Evolutionary conservation across 495 filamentous ascomycete genomes (phyloP), one percentile per base, ranked within the genome.

Genomic region (Penicillium roqueforti): DNA sequence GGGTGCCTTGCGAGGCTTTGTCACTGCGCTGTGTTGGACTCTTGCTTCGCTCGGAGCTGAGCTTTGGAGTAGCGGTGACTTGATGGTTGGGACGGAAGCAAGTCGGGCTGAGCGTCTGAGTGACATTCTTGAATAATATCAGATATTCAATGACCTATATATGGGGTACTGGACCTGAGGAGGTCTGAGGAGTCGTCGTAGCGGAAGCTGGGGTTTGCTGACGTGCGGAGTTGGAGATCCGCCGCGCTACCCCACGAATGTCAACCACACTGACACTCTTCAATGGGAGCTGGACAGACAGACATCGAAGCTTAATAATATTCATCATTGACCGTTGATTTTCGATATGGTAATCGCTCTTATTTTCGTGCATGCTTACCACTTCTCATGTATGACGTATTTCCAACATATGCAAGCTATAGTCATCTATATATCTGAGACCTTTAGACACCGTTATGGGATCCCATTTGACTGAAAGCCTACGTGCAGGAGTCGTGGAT

Each of bases 61-160:
- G 37, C 8, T 62, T 36, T 59, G 77, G 76, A 55, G 68, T 72
- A 65, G 70, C 68, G 20, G 76, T 70, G 61, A 47, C 18, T 52
- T 53, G 42, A 41, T 49, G 18, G 59, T 56, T 44, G 71, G 64
- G 23, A 73, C 62, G 26, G 77, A 73, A 48, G 77, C 77, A 45
- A 87, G 61, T 31, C 84, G 78, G 14, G 80, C 73, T 16, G 83
- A 86, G 49, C 82, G 76, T 51, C 84, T 74, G 25, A 80, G 71
- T 47, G 81, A 72, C 82, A 86, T 83, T 52, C 53, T 59, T 38
- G 19, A 16, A 32, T 3, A n/a, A 3, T 38, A 36, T 36, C 14
- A n/a, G 32, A 16, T 36, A 8, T 32, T 23, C 20, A 36, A 25
- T 16, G 20, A 3, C 2, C 29, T 26, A 25, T 16, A 13, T 49